A percentile compares a stretch with the other conserved stretches of the same genome.
Conservation (phyloP, 2,329 filamentous ascomycete genomes). For the Verticillium tricorpus region DNA sequence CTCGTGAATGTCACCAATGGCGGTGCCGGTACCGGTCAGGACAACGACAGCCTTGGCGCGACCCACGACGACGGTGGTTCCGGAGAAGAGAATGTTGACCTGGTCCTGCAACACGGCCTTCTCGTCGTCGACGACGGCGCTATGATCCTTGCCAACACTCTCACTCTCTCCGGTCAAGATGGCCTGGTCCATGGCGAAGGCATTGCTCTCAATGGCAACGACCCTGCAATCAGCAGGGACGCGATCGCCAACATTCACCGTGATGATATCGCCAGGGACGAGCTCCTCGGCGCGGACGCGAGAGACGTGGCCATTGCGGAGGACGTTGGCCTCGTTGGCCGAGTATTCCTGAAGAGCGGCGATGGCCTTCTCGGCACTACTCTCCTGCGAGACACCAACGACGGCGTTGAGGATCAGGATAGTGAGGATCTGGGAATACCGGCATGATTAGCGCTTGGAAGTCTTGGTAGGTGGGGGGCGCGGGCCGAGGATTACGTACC, state of each 20-base stretch:
- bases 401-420: conserved; percentile 96
- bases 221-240: conserved; percentile 93
- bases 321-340: conserved; percentile 91
- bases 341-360: conserved; percentile 98
- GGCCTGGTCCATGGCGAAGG: conserved; percentile 93
- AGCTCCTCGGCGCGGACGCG: conserved; percentile 94
- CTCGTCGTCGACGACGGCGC: conserved; percentile 62
- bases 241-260: conserved; percentile 83
- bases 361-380: conserved; percentile 96
- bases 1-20: conserved; percentile 98
- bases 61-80: conserved; percentile 93
- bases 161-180: conserved; percentile 97
- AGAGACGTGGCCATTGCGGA: conserved; percentile 76
- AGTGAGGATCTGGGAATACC: conserved; percentile 70
- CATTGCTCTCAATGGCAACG: conserved; percentile 90
- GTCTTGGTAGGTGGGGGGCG: neutral
- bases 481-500: conserved; percentile 52
- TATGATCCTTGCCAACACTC: conserved; percentile 82
- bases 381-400: conserved; percentile 97
- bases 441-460: conserved; percentile 3
- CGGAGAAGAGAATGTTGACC: conserved; percentile 96
- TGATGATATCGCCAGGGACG: conserved; percentile 89
- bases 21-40: conserved; percentile 82
- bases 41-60: conserved; percentile 89
- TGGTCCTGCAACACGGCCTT: conserved; percentile 96